Conservation (phyloP, 2,329 filamentous ascomycete genomes). For the Colletotrichum trifolii region DNA sequence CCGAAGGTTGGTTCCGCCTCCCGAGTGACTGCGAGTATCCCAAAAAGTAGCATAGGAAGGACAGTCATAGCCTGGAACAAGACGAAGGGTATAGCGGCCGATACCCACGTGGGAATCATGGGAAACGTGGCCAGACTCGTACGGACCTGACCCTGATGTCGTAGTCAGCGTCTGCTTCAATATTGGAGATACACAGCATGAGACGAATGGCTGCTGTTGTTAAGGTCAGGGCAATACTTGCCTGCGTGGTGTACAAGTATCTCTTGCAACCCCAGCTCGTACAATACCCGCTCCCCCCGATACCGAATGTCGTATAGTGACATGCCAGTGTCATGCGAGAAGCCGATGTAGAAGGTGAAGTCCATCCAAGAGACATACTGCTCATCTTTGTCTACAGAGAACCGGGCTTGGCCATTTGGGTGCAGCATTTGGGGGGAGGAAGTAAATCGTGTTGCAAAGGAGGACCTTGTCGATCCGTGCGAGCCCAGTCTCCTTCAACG, state of each 20-base stretch:
- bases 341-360: slow-evolving; percentile 59
- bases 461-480: too few species aligned
- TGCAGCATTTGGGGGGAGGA: too few species aligned
- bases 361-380: too few species aligned
- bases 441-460: too few species aligned
- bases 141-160: too few species aligned
- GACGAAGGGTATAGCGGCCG: slow-evolving; percentile 55
- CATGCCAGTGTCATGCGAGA: slow-evolving; percentile 60
- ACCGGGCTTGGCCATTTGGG: too few species aligned
- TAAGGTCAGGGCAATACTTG: slow-evolving; percentile 51
- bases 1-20: slow-evolving; percentile 56
- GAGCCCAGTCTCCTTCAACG: slow-evolving; percentile 45
- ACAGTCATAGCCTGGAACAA: slow-evolving; percentile 63
- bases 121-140: slow-evolving; percentile 59
- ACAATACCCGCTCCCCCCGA: slow-evolving; percentile 65
- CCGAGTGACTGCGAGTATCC: slow-evolving; percentile 56
- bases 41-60: slow-evolving; percentile 62
- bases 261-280: slow-evolving; percentile 67
- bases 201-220: too few species aligned
- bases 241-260: slow-evolving; percentile 73
- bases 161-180: too few species aligned
- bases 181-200: too few species aligned
- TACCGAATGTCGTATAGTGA: slow-evolving; percentile 62
- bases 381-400: too few species aligned
- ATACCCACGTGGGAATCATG: slow-evolving; percentile 61